Conservation (phyloP, 177 flowering plant species). For the Vitis hybrid region DNA sequence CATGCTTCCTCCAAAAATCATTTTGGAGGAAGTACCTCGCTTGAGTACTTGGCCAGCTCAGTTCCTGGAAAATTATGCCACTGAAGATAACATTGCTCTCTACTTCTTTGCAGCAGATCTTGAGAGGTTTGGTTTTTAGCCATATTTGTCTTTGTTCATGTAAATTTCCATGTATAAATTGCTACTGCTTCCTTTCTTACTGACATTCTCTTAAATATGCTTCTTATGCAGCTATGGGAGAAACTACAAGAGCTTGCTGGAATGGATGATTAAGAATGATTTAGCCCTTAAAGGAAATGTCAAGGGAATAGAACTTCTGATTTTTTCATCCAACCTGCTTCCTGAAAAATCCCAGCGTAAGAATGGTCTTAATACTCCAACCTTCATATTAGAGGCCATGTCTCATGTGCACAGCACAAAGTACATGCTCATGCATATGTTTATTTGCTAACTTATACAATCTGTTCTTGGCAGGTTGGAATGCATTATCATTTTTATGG, state of each 20-base stretch:
- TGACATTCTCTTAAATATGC: neutral
- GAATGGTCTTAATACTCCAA: constrained; percentile 6
- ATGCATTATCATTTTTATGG: constrained; percentile 9
- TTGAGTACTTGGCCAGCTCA: constrained; percentile 22
- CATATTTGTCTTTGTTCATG: neutral
- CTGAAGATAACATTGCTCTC: constrained; percentile 19
- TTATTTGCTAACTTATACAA: neutral
- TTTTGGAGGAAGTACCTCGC: constrained; percentile 22
- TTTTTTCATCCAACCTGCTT: constrained; percentile 82
- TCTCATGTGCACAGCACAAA: neutral
- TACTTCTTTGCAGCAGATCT: constrained; percentile 20
- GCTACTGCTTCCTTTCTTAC: neutral
- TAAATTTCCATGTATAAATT: neutral
- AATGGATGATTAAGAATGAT: constrained; percentile 77
- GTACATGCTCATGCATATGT: neutral
- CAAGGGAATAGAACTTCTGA: constrained; percentile 73
- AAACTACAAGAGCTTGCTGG: constrained; percentile 64
- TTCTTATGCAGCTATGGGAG: constrained; percentile 63
- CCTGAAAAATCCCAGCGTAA: constrained; percentile 70
- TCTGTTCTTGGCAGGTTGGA: constrained; percentile 11
- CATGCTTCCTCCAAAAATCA: constrained; percentile 15
- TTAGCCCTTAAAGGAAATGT: constrained; percentile 78
- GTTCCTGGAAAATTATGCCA: constrained; percentile 5
- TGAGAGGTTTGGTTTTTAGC: constrained; percentile 9
- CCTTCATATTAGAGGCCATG: neutral